phyloP scores from a whole-genome alignment of 2,329 filamentous ascomycete species.

The Rasamsonia emersonii region DNA sequence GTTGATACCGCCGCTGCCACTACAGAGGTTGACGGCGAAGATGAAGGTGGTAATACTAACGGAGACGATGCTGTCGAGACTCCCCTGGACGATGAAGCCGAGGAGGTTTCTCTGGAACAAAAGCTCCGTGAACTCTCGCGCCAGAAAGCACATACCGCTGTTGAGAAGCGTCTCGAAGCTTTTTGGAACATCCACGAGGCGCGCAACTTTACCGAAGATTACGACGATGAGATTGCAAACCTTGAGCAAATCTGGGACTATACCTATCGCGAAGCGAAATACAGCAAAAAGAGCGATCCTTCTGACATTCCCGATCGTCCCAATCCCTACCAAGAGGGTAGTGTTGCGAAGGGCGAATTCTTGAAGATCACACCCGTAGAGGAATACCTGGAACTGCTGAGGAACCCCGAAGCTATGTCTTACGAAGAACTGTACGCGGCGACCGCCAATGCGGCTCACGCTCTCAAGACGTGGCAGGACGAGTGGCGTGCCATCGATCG shows the following conservation, averaged over 20 bases:
- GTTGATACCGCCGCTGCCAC: slow-evolving; percentile 8
- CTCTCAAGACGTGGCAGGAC: slow-evolving; percentile 49
- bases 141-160: slow-evolving; percentile 14
- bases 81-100: slow-evolving; percentile 1
- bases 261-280: slow-evolving; percentile 23
- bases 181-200: slow-evolving; percentile 32
- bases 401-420: slow-evolving; percentile 33
- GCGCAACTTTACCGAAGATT: slow-evolving; percentile 23
- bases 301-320: slow-evolving; percentile 18
- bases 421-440: slow-evolving; percentile 47
- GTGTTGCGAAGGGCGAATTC: slow-evolving; percentile 25
- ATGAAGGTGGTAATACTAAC: slow-evolving; percentile 12
- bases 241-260: slow-evolving; percentile 25
- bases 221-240: slow-evolving; percentile 21
- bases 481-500: slow-evolving; percentile 46
- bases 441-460: slow-evolving; percentile 45
- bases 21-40: slow-evolving; percentile 9
- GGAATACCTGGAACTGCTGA: slow-evolving; percentile 27
- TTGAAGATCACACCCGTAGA: slow-evolving; percentile 28
- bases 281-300: slow-evolving; percentile 20
- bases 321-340: slow-evolving; percentile 25
- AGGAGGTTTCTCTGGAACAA: slow-evolving; percentile 13
- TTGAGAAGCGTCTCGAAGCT: slow-evolving; percentile 23
- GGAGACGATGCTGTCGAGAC: slow-evolving; percentile 3
- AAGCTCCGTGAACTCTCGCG: slow-evolving; percentile 16